Conservation (phyloP, 768 basidiomycete species). For the Butyriboletus loyo region DNA sequence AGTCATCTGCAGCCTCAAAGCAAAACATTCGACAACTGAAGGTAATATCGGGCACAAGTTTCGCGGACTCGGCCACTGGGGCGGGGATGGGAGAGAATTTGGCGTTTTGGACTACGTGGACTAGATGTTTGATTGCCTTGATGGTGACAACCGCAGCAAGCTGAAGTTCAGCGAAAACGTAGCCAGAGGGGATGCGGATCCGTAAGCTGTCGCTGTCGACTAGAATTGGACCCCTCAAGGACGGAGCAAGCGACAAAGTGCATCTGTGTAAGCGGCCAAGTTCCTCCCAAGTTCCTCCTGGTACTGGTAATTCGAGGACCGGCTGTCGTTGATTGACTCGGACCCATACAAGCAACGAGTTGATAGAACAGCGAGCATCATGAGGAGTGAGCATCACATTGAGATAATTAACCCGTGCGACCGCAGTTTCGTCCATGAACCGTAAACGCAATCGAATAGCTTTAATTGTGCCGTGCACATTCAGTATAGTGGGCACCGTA, state of each 20-base stretch:
- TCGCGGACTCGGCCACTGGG: conserved; percentile 73
- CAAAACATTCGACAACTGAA: conserved; percentile 60
- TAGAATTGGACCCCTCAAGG: conserved; percentile 39
- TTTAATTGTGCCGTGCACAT: conserved; percentile 35
- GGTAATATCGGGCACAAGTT: conserved; percentile 59
- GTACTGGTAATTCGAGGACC: conserved; percentile 24
- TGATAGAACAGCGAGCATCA: conserved; percentile 34
- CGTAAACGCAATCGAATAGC: conserved; percentile 46
- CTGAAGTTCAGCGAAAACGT: conserved; percentile 71
- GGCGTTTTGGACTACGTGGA: conserved; percentile 50
- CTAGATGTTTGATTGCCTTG: conserved; percentile 74
- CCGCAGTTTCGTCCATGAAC: conserved; percentile 48
- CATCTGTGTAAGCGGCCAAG: conserved; percentile 58
- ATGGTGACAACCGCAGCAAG: conserved; percentile 63
- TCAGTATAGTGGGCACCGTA: conserved; percentile 15
- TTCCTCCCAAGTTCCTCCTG: conserved; percentile 67
- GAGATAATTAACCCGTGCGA: conserved; percentile 34
- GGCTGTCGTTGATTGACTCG: conserved; percentile 41
- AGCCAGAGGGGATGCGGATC: conserved; percentile 79
- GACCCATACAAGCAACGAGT: conserved; percentile 54
- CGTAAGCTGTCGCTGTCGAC: conserved; percentile 62
- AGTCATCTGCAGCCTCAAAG: conserved; percentile 80
- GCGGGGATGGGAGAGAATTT: conserved; percentile 51
- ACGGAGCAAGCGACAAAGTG: conserved; percentile 36
- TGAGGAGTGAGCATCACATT: conserved; percentile 17